phyloP scores from a whole-genome alignment of 2,329 filamentous ascomycete species.

The Beauveria pseudobassiana region DNA sequence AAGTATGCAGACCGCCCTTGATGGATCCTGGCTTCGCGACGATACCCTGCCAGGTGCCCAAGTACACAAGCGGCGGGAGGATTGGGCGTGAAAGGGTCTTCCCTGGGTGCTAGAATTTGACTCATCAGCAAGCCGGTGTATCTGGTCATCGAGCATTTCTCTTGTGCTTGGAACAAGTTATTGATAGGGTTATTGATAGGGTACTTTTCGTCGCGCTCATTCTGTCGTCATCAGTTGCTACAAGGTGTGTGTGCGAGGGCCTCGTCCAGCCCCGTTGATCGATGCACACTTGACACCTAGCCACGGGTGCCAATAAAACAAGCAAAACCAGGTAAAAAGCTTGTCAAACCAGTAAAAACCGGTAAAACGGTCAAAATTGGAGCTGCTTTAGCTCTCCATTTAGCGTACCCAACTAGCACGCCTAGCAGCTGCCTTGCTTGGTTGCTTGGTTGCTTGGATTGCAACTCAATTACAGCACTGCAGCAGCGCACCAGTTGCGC shows the following conservation, averaged over 20 bases:
- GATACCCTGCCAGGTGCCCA: too few species aligned
- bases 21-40: too few species aligned
- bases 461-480: neutral
- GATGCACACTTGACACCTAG: neutral
- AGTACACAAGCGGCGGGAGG: too few species aligned
- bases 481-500: neutral
- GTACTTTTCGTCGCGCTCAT: neutral
- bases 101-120: too few species aligned
- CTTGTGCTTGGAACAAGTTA: neutral
- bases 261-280: neutral
- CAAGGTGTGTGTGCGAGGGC: neutral
- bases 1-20: too few species aligned
- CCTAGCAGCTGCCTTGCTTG: neutral
- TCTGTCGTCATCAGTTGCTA: conserved; percentile 8
- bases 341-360: neutral
- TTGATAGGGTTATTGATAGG: too few species aligned
- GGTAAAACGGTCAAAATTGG: too few species aligned
- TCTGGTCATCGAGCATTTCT: neutral
- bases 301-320: neutral
- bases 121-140: too few species aligned
- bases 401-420: neutral
- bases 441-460: neutral
- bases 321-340: neutral
- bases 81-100: neutral
- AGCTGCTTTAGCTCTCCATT: neutral